phyloP scores from a whole-genome alignment of 2,329 filamentous ascomycete genomes.

The Ceratocystis huliohia region DNA sequence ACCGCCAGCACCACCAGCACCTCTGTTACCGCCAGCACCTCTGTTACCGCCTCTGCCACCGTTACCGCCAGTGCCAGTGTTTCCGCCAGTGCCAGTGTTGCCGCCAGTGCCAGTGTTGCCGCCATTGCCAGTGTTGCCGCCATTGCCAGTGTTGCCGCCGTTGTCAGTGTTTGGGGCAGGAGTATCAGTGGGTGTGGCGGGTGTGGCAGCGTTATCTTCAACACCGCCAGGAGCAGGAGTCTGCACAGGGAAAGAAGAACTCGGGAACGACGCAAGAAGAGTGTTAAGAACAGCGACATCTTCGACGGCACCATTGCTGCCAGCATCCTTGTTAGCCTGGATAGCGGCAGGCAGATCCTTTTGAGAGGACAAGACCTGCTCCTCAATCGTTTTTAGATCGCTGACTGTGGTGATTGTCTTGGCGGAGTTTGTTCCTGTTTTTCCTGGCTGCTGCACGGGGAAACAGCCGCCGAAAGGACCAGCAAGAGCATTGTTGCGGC shows the following conservation, averaged over 20 bases:
- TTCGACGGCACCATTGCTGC: conserved; percentile 24
- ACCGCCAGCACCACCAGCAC: neutral
- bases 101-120: conserved; percentile 6
- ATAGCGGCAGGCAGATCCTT: conserved; percentile 35
- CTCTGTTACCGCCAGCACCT: neutral
- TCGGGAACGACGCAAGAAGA: conserved; percentile 25
- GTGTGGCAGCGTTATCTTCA: conserved; percentile 18
- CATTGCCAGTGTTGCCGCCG: conserved; percentile 18
- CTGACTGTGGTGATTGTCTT: conserved; percentile 36
- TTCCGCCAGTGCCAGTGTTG: neutral
- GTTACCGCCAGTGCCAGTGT: conserved; percentile 9
- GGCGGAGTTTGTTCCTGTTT: conserved; percentile 33
- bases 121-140: conserved; percentile 12
- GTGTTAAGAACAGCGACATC: conserved; percentile 29
- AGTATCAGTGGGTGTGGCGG: conserved; percentile 14
- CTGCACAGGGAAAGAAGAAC: conserved; percentile 27
- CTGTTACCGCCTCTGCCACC: neutral
- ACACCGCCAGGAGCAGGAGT: conserved; percentile 26
- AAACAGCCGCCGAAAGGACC: conserved; percentile 48
- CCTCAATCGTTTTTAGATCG: conserved; percentile 33
- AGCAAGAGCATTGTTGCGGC: conserved; percentile 44
- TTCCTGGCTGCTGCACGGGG: conserved; percentile 42
- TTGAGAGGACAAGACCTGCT: conserved; percentile 40
- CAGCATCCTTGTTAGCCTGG: conserved; percentile 34
- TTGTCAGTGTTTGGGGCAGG: conserved; percentile 20